Conservation (phyloP, 805 yeast genomes). For the Saturnispora serradocipensis region DNA sequence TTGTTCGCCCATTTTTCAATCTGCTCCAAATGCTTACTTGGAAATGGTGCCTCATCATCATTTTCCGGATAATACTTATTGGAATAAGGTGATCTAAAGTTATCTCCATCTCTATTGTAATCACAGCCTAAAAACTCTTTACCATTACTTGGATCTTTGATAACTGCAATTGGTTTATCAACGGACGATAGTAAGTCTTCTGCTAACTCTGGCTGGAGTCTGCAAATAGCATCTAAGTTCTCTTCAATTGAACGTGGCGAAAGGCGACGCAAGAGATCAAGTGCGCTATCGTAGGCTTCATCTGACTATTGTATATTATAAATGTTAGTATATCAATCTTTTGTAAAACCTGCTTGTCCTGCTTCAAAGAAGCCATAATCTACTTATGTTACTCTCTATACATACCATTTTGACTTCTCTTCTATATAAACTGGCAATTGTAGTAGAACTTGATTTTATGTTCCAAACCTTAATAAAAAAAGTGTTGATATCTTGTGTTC, state of each 20-base stretch:
- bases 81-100: constrained; percentile 86
- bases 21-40: constrained; percentile 55
- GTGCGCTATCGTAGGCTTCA: constrained; percentile 63
- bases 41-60: constrained; percentile 69
- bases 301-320: not conserved
- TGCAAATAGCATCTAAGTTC: constrained; percentile 39
- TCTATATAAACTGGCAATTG: not conserved
- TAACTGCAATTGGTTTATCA: constrained; percentile 66
- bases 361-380: not conserved
- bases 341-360: not conserved
- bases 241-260: constrained; percentile 52
- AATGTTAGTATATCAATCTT: constrained; percentile 2
- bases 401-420: constrained; percentile 5
- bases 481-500: not conserved
- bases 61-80: constrained; percentile 54
- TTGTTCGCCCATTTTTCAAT: constrained; percentile 79
- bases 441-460: not conserved
- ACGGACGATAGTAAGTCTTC: constrained; percentile 82
- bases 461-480: not conserved
- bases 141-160: constrained; percentile 43
- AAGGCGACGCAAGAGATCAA: constrained; percentile 67
- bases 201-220: constrained; percentile 58
- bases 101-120: constrained; percentile 91
- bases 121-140: constrained; percentile 80
- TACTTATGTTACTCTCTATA: not conserved